A percentile compares a stretch with the other conserved stretches of the same genome.
These are phyloP conservation scores for Neurospora sp. DNA, from an alignment of 495 filamentous ascomycete species.

Conservation along the genomic window DNA sequence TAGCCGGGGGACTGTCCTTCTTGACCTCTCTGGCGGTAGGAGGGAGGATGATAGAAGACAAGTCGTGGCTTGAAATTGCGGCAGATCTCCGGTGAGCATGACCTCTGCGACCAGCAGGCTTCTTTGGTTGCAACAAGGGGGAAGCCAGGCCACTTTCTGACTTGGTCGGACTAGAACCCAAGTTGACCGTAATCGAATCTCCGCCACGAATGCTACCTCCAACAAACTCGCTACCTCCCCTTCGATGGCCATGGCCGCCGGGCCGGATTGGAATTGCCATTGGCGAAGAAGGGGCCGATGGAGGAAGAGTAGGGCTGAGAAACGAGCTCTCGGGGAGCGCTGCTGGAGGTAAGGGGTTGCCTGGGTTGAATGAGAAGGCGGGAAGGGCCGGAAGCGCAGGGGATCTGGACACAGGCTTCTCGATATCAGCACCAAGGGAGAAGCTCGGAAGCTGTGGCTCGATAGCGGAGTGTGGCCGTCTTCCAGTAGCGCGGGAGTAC, in stretches of 20 bases:
- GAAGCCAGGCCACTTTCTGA: constrained; percentile 46
- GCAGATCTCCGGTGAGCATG: constrained; percentile 82
- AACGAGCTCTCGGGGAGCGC: constrained; percentile 21
- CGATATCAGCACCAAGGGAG: constrained; percentile 9
- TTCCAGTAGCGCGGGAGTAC: constrained; percentile 32
- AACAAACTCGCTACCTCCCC: constrained; percentile 71
- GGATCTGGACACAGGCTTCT: constrained; percentile 18
- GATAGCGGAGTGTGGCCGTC: constrained; percentile 39
- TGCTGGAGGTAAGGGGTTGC: constrained; percentile 19
- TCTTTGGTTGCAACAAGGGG: constrained; percentile 36
- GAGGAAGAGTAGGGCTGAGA: constrained; percentile 33
- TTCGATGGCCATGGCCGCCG: constrained; percentile 49
- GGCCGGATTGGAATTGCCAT: constrained; percentile 32
- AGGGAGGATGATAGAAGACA: constrained; percentile 58
- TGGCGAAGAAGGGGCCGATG: constrained; percentile 31
- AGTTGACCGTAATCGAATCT: constrained; percentile 39
- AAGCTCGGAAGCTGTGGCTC: constrained; percentile 20
- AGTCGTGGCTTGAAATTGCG: constrained; percentile 76
- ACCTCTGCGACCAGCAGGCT: constrained; percentile 46
- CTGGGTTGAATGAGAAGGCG: constrained; percentile 58
- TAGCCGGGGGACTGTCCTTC: constrained; percentile 57
- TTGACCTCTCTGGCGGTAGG: constrained; percentile 38
- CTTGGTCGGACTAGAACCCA: constrained; percentile 56
- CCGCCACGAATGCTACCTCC: constrained; percentile 56
- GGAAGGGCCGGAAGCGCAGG: constrained; percentile 50